These are phyloP conservation scores for Leishmania guyanensis DNA, from an alignment of 208 protist species.

Conservation along the genomic window DNA sequence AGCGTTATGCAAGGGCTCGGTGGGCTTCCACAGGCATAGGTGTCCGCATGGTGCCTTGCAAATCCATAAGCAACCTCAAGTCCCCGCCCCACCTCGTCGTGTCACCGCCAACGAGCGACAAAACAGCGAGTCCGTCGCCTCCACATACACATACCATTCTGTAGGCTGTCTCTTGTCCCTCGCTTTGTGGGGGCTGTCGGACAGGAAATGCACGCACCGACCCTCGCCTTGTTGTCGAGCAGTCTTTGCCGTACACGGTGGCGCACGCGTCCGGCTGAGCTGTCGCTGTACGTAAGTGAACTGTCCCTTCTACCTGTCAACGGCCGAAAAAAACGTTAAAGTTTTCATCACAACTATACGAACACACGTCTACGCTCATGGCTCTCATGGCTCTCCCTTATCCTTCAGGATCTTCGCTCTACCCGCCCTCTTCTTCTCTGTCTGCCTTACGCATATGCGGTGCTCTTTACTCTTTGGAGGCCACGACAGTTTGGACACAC, in stretches of 20 bases:
- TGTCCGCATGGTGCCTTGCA: background rate
- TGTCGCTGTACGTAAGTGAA: background rate
- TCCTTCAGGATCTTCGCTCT: constrained; percentile 7
- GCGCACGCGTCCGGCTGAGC: background rate
- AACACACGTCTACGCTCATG: background rate
- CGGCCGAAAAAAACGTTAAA: background rate
- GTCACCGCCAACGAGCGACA: background rate
- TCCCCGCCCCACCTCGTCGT: background rate
- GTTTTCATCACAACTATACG: background rate
- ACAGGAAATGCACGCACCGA: background rate
- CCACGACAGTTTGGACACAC: background rate
- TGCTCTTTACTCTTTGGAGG: background rate
- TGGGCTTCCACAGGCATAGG: background rate
- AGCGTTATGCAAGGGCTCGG: background rate
- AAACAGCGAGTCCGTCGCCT: background rate
- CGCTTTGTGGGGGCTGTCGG: background rate
- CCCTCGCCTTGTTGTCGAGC: background rate
- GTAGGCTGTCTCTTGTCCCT: background rate
- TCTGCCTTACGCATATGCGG: background rate
- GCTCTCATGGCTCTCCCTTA: background rate
- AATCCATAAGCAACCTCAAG: background rate
- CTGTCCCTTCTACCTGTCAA: background rate
- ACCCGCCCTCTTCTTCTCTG: constrained; percentile 15
- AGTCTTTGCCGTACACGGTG: background rate
- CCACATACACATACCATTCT: background rate